These are phyloP conservation scores for Dichotomocladium elegans DNA, from an alignment of 371 early-diverging fungal genomes.

Conservation along the genomic window DNA sequence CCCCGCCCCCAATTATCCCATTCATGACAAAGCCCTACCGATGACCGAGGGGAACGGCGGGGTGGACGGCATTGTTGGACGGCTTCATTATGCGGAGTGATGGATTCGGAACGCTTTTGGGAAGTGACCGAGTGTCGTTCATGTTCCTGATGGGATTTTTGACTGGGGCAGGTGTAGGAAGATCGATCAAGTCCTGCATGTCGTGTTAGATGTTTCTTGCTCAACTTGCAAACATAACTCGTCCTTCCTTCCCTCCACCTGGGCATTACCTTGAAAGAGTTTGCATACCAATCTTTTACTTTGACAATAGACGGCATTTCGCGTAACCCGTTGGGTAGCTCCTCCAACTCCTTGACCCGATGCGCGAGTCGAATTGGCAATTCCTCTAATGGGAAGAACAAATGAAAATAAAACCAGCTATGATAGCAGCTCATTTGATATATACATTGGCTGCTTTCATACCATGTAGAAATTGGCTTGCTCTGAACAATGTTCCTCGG, in stretches of 20 bases:
- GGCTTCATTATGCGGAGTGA: conserved; percentile 22
- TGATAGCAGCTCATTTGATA: neutral
- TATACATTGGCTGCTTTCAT: neutral
- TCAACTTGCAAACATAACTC: neutral
- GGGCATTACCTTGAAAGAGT: conserved; percentile 60
- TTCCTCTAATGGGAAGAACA: conserved; percentile 78
- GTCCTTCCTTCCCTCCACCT: neutral
- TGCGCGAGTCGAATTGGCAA: conserved; percentile 93
- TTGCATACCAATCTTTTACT: conserved; percentile 94
- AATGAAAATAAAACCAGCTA: neutral
- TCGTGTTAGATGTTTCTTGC: neutral
- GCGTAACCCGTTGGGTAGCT: conserved; percentile 81
- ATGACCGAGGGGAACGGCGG: conserved; percentile 32
- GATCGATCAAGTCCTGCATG: conserved; percentile 68
- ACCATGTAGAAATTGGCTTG: conserved; percentile 82
- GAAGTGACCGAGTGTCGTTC: conserved; percentile 18
- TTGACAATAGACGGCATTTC: conserved; percentile 86
- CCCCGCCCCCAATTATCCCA: too few relatives aligned
- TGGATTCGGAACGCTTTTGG: conserved; percentile 66
- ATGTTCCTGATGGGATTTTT: conserved; percentile 19
- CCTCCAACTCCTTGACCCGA: conserved; percentile 92
- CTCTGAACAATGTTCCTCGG: conserved; percentile 76
- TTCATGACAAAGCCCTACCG: conserved; percentile 3
- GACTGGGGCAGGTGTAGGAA: conserved; percentile 53
- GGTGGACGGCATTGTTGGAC: conserved; percentile 1